phyloP scores from a whole-genome alignment of 306 rosid genomes.

The Medicago ruthenica region DNA sequence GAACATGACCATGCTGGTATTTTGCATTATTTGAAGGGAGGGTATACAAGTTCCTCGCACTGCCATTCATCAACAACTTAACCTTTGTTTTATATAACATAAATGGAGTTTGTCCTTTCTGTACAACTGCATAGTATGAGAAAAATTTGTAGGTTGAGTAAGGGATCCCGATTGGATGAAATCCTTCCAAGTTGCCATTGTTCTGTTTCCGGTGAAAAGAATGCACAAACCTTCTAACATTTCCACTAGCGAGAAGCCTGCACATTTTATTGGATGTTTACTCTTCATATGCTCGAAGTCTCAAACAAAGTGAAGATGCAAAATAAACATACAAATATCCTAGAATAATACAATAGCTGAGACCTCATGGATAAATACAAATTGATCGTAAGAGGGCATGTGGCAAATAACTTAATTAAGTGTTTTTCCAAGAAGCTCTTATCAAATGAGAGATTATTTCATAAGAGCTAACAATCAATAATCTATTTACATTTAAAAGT shows the following conservation, averaged over 20 bases:
- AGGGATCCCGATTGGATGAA: slow-evolving; percentile 40
- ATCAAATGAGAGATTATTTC: not conserved
- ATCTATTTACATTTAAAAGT: not conserved
- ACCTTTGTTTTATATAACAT: slow-evolving; percentile 44
- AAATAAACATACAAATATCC: not conserved
- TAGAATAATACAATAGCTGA: slow-evolving; percentile 1
- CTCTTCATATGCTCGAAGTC: slow-evolving; percentile 32
- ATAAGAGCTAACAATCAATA: not conserved
- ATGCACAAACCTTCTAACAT: slow-evolving; percentile 54
- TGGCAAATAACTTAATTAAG: not conserved
- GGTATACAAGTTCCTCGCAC: slow-evolving; percentile 48
- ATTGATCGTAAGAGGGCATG: not conserved
- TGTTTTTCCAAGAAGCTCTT: not conserved
- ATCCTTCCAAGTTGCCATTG: slow-evolving; percentile 39
- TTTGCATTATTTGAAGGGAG: slow-evolving; percentile 43
- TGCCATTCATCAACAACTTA: slow-evolving; percentile 37
- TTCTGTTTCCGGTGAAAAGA: slow-evolving; percentile 45
- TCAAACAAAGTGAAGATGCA: slow-evolving; percentile 29
- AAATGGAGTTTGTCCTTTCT: slow-evolving; percentile 48
- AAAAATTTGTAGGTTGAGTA: slow-evolving; percentile 43
- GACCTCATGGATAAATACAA: not conserved
- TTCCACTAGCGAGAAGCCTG: slow-evolving; percentile 60
- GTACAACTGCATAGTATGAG: slow-evolving; percentile 39
- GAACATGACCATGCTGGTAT: slow-evolving; percentile 55
- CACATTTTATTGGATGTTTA: slow-evolving; percentile 39